These are phyloP conservation scores for Paraphoma sp. DNA, from an alignment of 2,329 filamentous ascomycete genomes.

Conservation along the genomic window DNA sequence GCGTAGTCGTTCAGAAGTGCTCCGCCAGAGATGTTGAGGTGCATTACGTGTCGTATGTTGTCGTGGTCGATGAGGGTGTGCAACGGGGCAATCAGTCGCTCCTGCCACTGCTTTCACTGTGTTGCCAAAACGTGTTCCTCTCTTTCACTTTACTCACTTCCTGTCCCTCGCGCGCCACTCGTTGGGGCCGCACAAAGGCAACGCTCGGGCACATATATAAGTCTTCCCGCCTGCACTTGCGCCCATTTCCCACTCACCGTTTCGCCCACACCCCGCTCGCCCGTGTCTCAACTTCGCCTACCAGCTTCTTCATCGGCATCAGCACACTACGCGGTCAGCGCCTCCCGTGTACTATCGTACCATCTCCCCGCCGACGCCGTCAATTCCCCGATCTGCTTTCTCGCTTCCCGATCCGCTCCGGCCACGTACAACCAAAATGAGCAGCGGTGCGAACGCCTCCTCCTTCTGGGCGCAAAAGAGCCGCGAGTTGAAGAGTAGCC, in stretches of 20 bases:
- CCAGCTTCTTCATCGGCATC: too few relatives aligned
- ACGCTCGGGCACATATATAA: too few relatives aligned
- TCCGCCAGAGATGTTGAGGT: too few relatives aligned
- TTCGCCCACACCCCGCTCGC: too few relatives aligned
- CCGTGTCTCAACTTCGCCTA: too few relatives aligned
- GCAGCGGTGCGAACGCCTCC: neutral
- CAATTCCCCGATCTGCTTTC: neutral
- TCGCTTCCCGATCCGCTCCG: neutral
- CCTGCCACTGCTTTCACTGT: slow-evolving; percentile 15
- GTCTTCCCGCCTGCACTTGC: neutral
- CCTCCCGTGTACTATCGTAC: too few relatives aligned
- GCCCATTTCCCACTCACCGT: too few relatives aligned
- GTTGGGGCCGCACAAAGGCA: neutral
- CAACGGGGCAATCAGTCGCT: slow-evolving; percentile 23
- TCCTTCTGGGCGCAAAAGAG: slow-evolving; percentile 7
- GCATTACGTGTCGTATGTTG: neutral
- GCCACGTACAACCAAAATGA: neutral
- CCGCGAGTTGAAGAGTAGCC: neutral
- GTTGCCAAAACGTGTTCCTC: neutral
- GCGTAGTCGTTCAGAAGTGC: too few relatives aligned
- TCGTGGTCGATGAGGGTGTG: neutral
- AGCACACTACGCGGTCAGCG: too few relatives aligned
- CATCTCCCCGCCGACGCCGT: neutral
- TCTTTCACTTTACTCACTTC: neutral
- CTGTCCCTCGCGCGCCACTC: neutral